Evolutionary conservation across 495 filamentous ascomycete species (phyloP), one percentile per base, ranked within the genome.

Genomic region (Daldinia vernicosa): DNA sequence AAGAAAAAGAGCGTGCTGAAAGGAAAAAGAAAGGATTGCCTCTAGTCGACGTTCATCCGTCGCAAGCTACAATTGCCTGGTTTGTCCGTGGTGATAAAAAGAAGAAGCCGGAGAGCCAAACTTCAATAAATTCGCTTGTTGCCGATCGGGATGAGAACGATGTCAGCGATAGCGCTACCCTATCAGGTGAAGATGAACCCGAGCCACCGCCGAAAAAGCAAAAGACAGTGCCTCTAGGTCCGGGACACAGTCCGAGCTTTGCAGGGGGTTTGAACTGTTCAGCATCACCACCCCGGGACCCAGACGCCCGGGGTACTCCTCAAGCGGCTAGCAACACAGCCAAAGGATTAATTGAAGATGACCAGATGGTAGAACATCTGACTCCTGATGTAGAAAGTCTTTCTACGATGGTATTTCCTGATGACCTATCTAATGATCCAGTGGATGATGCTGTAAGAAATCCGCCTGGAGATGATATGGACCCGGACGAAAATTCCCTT

Each of bases 1-100:
- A 83, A 30, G 66, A 77, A 40, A 60, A 71, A 33, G 76, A 71
- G 30, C 59, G 72, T 1, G 75, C 79, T 5, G 79, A 78, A 53
- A 83, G 75, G 78, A 78, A 71, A 63, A 78, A 75, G 40, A 78
- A 79, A 58, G 81, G 82, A 0, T 37, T 82, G 52, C 83, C 83
- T 40, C 60, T 84, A 0, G 79, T 82, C 32, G 59, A 72, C 9
- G 78, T 81, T 3, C 78, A 72, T 11, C 80, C 82, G 0, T 84
- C 82, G 1, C 83, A 85, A 72, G 78, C 75, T 19, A 82, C 80
- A 0, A 82, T 85, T 47, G 65, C 80, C 4, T 45, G 79, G n/a
- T 84, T 85, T 26, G 60, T 84, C 9, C 66, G 78, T 32, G 72
- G 70, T n/a, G 78, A 77, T n/a, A 69, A 63, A 8, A 43, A 26